Conservation (phyloP, 129 eudicot genomes). For the Flaveria trinervia region DNA sequence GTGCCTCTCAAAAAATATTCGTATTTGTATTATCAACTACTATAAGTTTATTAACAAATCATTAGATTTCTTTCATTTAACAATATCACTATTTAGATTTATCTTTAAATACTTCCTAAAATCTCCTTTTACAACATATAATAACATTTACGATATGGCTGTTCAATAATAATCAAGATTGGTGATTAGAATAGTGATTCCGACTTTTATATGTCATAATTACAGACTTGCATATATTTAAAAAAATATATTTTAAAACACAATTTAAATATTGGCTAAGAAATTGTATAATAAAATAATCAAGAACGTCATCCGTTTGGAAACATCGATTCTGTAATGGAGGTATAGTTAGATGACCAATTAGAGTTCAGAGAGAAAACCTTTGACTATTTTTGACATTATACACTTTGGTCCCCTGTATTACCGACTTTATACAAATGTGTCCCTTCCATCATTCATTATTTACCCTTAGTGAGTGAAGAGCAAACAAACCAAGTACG, state of each 20-base stretch:
- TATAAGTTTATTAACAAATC: too few relatives aligned
- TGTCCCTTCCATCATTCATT: background rate
- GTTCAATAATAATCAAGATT: too few relatives aligned
- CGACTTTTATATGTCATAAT: background rate
- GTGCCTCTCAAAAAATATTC: too few relatives aligned
- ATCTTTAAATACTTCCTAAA: too few relatives aligned
- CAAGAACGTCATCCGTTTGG: background rate
- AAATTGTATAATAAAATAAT: background rate
- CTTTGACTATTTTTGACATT: background rate
- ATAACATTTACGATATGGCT: too few relatives aligned
- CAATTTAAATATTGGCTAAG: background rate
- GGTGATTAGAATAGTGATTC: too few relatives aligned
- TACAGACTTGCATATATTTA: background rate
- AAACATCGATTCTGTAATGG: background rate
- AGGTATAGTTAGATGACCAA: slow-evolving; percentile 1
- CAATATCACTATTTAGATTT: too few relatives aligned
- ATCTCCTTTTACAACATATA: too few relatives aligned
- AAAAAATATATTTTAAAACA: background rate
- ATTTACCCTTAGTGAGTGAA: background rate
- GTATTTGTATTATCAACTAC: too few relatives aligned
- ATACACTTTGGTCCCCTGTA: background rate
- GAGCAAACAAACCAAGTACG: background rate
- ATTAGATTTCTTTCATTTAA: too few relatives aligned
- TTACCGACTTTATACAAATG: background rate
- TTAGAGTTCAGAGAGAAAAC: slow-evolving; percentile 7